These are phyloP conservation scores for Plectosphaerella plurivora DNA, from an alignment of 2,329 filamentous ascomycete genomes.

Conservation along the genomic window DNA sequence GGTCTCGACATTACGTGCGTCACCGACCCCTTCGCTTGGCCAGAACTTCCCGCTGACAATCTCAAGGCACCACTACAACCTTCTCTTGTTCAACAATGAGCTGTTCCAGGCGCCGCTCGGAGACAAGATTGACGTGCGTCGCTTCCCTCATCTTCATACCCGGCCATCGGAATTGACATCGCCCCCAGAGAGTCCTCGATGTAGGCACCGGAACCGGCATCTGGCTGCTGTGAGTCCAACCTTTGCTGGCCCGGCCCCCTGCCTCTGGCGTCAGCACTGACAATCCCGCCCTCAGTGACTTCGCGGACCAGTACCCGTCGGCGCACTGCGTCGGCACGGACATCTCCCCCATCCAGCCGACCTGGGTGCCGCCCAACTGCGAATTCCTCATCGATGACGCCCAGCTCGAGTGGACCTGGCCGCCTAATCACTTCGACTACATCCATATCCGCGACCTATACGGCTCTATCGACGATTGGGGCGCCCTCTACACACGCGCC, in stretches of 20 bases:
- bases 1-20: conserved; percentile 11
- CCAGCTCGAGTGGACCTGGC: conserved; percentile 36
- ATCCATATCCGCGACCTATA: conserved; percentile 56
- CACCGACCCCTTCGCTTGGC: background rate
- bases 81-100: conserved; percentile 25
- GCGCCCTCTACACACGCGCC: conserved; percentile 45
- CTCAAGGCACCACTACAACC: conserved; percentile 2
- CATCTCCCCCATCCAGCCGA: conserved; percentile 52
- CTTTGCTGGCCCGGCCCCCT: background rate
- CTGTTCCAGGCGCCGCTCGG: conserved; percentile 32
- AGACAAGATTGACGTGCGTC: conserved; percentile 15
- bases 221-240: conserved; percentile 26
- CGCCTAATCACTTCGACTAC: conserved; percentile 43
- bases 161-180: background rate
- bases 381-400: conserved; percentile 30
- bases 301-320: conserved; percentile 36
- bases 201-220: conserved; percentile 51
- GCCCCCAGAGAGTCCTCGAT: conserved; percentile 21
- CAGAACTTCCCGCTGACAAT: background rate
- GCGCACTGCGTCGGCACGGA: conserved; percentile 46
- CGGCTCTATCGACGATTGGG: conserved; percentile 54
- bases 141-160: background rate
- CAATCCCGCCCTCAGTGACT: conserved; percentile 34
- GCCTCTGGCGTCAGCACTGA: conserved; percentile 11
- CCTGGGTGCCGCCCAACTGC: conserved; percentile 25